These are phyloP conservation scores for Syzygium aqueum DNA, from an alignment of 345 rosid genomes.

Conservation along the genomic window DNA sequence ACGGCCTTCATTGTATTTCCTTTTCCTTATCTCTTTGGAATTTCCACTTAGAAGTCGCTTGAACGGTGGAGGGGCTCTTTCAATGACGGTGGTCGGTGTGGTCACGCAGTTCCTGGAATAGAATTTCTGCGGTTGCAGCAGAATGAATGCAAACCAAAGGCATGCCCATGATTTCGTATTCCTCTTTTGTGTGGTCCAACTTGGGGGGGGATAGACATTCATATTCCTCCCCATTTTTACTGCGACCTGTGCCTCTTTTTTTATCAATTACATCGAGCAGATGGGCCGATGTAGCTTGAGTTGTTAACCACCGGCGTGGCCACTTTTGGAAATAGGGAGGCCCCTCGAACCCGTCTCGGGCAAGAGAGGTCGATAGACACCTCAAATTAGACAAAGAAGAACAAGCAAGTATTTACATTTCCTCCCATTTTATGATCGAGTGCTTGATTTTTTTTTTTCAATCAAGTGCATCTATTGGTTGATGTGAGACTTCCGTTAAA, in stretches of 20 bases:
- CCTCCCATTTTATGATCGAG: neutral
- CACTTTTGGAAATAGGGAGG: neutral
- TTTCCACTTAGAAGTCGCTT: neutral
- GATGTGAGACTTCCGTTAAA: neutral
- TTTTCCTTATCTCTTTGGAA: neutral
- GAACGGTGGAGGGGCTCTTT: neutral
- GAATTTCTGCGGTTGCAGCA: neutral
- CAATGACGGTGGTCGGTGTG: neutral
- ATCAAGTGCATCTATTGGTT: neutral
- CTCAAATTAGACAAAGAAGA: neutral
- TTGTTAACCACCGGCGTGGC: neutral
- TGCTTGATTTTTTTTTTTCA: neutral
- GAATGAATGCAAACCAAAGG: neutral
- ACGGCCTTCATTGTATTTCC: neutral
- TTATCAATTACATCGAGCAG: neutral
- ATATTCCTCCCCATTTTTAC: neutral
- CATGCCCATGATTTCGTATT: neutral
- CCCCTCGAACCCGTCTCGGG: neutral
- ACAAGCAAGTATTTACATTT: neutral
- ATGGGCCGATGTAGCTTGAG: neutral
- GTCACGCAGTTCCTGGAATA: neutral
- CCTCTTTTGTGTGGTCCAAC: neutral
- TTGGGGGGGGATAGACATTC: neutral
- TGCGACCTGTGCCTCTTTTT: no score
- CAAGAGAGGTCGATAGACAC: neutral